Base-by-base conservation (phyloP, 2,329 filamentous ascomycete genomes). In the Sporothrix dimorphospora region DNA sequence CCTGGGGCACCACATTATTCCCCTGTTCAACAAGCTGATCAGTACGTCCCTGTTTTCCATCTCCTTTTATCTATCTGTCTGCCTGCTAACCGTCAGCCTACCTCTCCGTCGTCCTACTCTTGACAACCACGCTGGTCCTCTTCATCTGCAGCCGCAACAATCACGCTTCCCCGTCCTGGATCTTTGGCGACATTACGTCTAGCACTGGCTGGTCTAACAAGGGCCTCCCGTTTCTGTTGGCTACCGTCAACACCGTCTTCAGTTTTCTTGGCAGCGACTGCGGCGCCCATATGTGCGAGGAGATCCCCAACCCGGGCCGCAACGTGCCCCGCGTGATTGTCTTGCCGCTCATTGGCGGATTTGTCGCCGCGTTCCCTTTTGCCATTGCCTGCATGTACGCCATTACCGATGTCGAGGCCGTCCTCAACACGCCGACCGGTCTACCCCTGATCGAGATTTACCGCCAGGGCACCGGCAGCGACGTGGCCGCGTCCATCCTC, bases 101-200 rank as follows among this genome's bases (percentile, higher is more conserved):
- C 47, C 51, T 73, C 11, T 70, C 70, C 16, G 61, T 90, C 71
- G 90, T 90, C 80, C 90, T 92, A 81, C 82, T 91, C 74, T 81
- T 90, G 65, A 85, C 84, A 49, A 79, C 90, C 21, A 80, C 90
- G 53, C 82, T 90, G 55, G 85, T 89, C 72, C 83, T 83, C 66
- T 70, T 72, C 34, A 49, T 73, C 27, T 73, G 72, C 45, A 61
- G 55, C 27, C 66, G 70, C 11, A 27, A 66, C 49, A 57, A 67
- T 63, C 71, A 72, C 24, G 73, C 73, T 0, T 16, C 68, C 2
- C 57, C 59, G 1, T 47, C 69, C 8, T 72, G 71, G 71, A 71
- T 72, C 24, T 74, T 74, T 70, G 49, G 27, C 40, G 57, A 72
- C 34, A 40, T 70, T 7, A 71, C 69, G 2, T 51, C 63, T 4